Base-by-base conservation (phyloP, 345 rosid species). In the Anacardium occidentale region DNA sequence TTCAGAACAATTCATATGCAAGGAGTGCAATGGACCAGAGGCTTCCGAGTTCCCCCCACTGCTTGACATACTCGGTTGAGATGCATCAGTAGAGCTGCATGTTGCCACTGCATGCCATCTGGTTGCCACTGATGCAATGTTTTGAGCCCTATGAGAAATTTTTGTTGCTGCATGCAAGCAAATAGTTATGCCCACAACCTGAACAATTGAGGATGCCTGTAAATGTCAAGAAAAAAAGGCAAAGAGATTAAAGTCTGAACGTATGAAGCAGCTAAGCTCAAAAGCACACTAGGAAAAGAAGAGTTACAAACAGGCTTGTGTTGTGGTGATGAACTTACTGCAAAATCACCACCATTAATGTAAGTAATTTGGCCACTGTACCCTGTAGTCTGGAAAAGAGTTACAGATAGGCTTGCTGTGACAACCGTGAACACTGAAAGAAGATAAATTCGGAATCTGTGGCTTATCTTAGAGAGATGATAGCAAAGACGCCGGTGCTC, bases 401-500 rank as follows among this genome's bases (percentile, higher is more conserved):
- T 86, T 48, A 90, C 70, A 32, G 86, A 57, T 79, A 91, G 98
- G 78, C 92, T 87, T 47, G 83, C 84, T 1, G 96, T 90, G 73
- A 94, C 96, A 20, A 90, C 87, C 79, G 84, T 32, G 83, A 94
- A 86, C 78, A 90, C 83, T 29, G 90, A 80, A 75, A 94, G 82
- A 62, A 94, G 96, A 81, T 87, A 94, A 70, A 94, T 91, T 14
- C 97, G 87, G 79, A 91, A 94, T 85, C 96, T 87, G 78, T 94
- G 98, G 85, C 98, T 94, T 76, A 94, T 94, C 82, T 94, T 94
- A 51, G 97, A 91, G 18, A 91, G 94, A 74, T 94, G 79, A 78
- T 86, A 74, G 0, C 96, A 85, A 14, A 94, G 83, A 59, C 89
- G 94, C 56, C 81, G 82, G 76, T 94, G 98, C 76, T 91, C 96